Conservation (phyloP, 352 stramenopile genomes). For the Peronospora destructor region DNA sequence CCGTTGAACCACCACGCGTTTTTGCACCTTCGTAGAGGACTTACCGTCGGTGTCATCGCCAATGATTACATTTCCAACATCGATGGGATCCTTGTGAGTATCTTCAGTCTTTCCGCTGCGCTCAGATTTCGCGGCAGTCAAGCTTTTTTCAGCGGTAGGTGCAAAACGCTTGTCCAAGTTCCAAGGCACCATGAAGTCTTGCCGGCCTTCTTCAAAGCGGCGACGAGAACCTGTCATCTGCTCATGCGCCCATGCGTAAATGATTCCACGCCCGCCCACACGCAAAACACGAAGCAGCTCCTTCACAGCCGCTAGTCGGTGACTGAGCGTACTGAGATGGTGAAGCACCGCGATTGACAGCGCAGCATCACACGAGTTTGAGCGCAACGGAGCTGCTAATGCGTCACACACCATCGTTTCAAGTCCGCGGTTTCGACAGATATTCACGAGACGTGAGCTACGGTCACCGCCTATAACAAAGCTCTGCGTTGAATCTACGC, state of each 20-base stretch:
- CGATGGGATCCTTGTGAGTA: constrained; percentile 1
- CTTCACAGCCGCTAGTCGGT: constrained; percentile 65
- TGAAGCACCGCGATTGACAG: constrained; percentile 84
- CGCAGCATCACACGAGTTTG: constrained; percentile 61
- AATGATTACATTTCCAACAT: constrained; percentile 7
- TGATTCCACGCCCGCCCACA: constrained; percentile 59
- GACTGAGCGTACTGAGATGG: constrained; percentile 67
- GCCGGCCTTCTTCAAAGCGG: constrained; percentile 53
- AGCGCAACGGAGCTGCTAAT: constrained; percentile 66
- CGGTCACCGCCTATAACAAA: constrained; percentile 59
- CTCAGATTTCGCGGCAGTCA: constrained; percentile 4
- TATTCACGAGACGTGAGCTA: constrained; percentile 52
- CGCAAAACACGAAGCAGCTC: constrained; percentile 71
- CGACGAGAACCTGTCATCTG: constrained; percentile 70
- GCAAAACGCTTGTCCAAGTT: constrained; percentile 78
- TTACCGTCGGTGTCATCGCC: constrained; percentile 7
- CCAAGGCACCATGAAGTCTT: constrained; percentile 87
- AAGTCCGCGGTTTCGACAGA: constrained; percentile 49
- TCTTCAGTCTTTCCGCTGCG: constrained; percentile 7
- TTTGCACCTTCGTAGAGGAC: constrained; percentile 8
- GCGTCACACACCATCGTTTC: constrained; percentile 77
- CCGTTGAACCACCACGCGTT: constrained; percentile 60
- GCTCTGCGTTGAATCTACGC: constrained; percentile 42
- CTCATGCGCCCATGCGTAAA: constrained; percentile 86
- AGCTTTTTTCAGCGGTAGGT: constrained; percentile 11